A percentile compares a stretch with the other conserved stretches of the same genome.
Conservation (phyloP, 768 basidiomycete species). For the Phallus indusiatus region DNA sequence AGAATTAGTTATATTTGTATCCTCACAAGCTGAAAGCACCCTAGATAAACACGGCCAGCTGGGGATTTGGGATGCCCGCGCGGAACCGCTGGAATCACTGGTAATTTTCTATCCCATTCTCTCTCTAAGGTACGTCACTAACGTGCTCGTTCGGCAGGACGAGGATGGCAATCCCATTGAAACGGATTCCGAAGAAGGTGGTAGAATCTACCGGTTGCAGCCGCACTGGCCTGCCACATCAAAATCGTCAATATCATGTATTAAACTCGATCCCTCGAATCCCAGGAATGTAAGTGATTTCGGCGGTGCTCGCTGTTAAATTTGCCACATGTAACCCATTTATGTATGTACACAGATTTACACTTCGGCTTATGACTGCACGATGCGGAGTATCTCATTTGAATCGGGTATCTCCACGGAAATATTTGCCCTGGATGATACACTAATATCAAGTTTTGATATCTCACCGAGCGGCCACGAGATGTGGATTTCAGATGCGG, state of each 20-base stretch:
- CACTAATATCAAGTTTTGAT: conserved; percentile 64
- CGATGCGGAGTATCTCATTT: conserved; percentile 63
- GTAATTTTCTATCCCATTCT: background rate
- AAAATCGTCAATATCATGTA: conserved; percentile 68
- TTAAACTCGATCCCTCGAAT: conserved; percentile 70
- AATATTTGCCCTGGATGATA: conserved; percentile 51
- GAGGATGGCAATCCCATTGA: conserved; percentile 46
- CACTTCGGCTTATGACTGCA: conserved; percentile 77
- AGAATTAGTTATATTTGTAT: conserved; percentile 5
- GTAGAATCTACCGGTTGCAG: conserved; percentile 73
- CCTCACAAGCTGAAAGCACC: background rate
- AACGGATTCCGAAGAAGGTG: conserved; percentile 41
- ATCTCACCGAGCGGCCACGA: conserved; percentile 58
- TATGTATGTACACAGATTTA: conserved; percentile 41
- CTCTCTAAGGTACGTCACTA: background rate
- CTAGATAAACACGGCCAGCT: conserved; percentile 76
- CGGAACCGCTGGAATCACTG: conserved; percentile 47
- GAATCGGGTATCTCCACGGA: conserved; percentile 63
- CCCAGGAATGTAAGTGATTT: conserved; percentile 52
- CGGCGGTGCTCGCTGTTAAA: background rate
- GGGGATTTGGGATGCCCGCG: conserved; percentile 81
- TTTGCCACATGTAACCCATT: background rate
- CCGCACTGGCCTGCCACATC: conserved; percentile 76
- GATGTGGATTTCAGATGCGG: conserved; percentile 75
- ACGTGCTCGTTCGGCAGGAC: conserved; percentile 25